These are phyloP conservation scores for Gossypium lobatum DNA, from an alignment of 441 rosid genomes.

Conservation along the genomic window DNA sequence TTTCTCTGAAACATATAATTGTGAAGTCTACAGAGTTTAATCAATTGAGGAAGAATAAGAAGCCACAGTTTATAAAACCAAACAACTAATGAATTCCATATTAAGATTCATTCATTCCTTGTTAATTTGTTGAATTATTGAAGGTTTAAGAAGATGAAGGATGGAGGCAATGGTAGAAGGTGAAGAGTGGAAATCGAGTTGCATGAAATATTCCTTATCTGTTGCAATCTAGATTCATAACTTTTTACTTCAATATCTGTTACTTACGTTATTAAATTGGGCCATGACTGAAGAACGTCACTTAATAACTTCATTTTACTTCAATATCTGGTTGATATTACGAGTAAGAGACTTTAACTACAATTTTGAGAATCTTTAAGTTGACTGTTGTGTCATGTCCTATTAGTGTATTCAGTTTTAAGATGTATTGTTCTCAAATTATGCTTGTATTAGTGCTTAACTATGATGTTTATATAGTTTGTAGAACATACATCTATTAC, in stretches of 20 bases:
- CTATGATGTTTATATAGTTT: background rate
- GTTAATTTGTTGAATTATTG: background rate
- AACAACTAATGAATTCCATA: background rate
- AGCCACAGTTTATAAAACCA: background rate
- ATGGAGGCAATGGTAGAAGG: background rate
- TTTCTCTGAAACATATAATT: background rate
- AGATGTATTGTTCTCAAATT: background rate
- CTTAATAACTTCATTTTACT: background rate
- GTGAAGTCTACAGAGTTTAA: background rate
- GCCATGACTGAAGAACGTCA: background rate
- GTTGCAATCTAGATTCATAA: background rate
- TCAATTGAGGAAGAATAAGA: background rate
- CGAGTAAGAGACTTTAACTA: background rate
- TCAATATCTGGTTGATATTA: background rate
- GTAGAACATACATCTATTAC: background rate
- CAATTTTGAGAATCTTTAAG: background rate
- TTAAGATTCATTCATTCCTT: background rate
- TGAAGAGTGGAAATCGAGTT: background rate
- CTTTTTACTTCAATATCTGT: background rate
- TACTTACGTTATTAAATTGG: background rate
- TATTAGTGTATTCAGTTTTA: background rate
- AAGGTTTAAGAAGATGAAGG: background rate
- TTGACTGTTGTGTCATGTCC: background rate
- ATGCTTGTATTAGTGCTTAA: background rate
- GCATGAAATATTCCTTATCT: background rate